These are phyloP conservation scores for Saitozyma podzolica DNA, from an alignment of 768 basidiomycete genomes.

Conservation along the genomic window DNA sequence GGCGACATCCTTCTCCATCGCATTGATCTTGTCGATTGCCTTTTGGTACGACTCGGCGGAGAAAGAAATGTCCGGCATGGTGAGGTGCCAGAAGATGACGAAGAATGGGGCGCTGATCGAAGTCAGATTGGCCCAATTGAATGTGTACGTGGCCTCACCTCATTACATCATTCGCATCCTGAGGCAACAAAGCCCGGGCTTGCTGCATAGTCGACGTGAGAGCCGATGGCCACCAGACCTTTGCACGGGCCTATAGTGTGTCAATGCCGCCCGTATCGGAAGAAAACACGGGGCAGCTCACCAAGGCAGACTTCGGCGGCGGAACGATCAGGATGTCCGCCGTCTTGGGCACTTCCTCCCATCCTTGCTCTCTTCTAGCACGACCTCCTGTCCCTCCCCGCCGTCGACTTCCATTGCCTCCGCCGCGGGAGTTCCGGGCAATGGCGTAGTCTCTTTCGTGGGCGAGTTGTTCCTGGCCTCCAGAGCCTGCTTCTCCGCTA, in stretches of 20 bases:
- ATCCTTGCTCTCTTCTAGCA: constrained; percentile 7
- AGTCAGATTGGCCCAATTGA: constrained; percentile 9
- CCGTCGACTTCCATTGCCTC: constrained; percentile 18
- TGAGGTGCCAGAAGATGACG: constrained; percentile 94
- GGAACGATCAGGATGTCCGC: neutral
- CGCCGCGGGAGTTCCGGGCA: constrained; percentile 5
- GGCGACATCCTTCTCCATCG: constrained; percentile 30
- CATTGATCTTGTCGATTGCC: constrained; percentile 60
- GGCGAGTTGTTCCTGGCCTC: constrained; percentile 13
- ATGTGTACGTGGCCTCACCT: constrained; percentile 13
- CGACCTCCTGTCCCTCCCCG: constrained; percentile 7
- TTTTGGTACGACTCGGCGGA: constrained; percentile 77
- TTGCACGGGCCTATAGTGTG: constrained; percentile 2
- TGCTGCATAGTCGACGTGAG: constrained; percentile 73
- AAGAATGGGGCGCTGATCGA: constrained; percentile 79
- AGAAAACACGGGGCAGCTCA: neutral
- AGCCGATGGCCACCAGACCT: constrained; percentile 68
- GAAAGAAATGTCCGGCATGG: constrained; percentile 81
- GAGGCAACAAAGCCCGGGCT: constrained; percentile 71
- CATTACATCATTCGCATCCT: constrained; percentile 58
- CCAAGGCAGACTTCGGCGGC: constrained; percentile 2
- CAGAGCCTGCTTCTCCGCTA: constrained; percentile 20
- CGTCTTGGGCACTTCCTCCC: constrained; percentile 1
- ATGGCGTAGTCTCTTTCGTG: constrained; percentile 4
- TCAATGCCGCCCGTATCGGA: neutral